Percentiles rank a stretch among this genome's conserved stretches.
Evolutionary conservation across 1,139 yeast genomes (phyloP).

Genomic region (Trichomonascaceae sp.): DNA sequence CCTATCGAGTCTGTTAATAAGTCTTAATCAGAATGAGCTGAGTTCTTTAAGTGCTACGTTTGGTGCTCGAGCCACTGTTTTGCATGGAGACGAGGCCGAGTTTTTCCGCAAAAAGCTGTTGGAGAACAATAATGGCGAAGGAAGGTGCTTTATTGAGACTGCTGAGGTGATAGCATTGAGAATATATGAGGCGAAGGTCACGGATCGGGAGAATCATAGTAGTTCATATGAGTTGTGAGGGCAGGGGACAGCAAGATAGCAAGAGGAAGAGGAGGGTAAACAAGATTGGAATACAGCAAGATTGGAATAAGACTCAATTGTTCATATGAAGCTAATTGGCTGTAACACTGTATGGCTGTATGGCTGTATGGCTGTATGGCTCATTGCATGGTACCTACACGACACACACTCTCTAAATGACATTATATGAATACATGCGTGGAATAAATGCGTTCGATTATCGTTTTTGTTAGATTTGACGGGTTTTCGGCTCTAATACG

Average conservation of each 20-base stretch:
- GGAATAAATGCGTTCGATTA: no score
- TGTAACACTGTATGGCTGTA: no score
- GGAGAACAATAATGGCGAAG: slow-evolving; percentile 51
- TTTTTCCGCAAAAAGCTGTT: slow-evolving; percentile 54
- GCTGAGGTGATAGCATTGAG: slow-evolving; percentile 62
- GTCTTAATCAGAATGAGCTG: slow-evolving; percentile 67
- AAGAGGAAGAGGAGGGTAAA: not conserved
- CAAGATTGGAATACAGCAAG: no score
- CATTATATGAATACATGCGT: no score
- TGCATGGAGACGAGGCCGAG: slow-evolving; percentile 43
- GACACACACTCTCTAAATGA: no score
- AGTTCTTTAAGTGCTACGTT: slow-evolving; percentile 75
- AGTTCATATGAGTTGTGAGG: slow-evolving; percentile 13
- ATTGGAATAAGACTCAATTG: no score
- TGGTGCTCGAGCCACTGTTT: slow-evolving; percentile 59
- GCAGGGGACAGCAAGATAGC: not conserved
- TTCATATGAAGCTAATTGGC: no score
- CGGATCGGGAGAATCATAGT: slow-evolving; percentile 70
- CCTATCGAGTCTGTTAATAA: slow-evolving; percentile 58
- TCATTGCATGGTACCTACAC: no score
- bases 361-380: no score
- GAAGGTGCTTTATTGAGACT: slow-evolving; percentile 58
- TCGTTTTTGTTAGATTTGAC: no score
- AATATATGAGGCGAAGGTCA: slow-evolving; percentile 65
- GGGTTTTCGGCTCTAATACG: no score